phyloP scores from a whole-genome alignment of 345 rosid genomes.

The Salix koriyanagi region DNA sequence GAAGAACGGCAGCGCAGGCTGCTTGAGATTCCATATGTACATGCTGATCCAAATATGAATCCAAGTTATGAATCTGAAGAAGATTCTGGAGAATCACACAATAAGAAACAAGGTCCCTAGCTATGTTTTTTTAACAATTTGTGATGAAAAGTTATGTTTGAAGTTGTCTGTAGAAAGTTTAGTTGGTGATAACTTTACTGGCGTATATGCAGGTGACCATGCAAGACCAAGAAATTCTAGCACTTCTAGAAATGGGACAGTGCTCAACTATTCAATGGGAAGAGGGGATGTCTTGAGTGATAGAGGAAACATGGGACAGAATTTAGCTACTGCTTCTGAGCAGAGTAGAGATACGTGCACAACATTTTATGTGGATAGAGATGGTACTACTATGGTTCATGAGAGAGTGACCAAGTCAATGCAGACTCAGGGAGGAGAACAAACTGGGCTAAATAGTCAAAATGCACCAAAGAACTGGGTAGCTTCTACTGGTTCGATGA shows the following conservation, averaged over 20 bases:
- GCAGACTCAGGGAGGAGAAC: slow-evolving; percentile 17
- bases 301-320: slow-evolving; percentile 35
- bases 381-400: slow-evolving; percentile 27
- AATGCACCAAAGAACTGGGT: slow-evolving; percentile 30
- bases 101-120: slow-evolving; percentile 48
- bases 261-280: slow-evolving; percentile 19
- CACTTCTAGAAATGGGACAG: slow-evolving; percentile 28
- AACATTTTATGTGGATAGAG: slow-evolving; percentile 28
- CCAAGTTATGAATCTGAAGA: slow-evolving; percentile 44
- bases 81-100: slow-evolving; percentile 38
- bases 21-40: slow-evolving; percentile 60
- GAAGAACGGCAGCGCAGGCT: slow-evolving; percentile 66
- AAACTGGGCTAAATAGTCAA: neutral
- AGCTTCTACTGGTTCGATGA: slow-evolving; percentile 17
- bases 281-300: slow-evolving; percentile 34
- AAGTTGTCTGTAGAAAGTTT: slow-evolving; percentile 10
- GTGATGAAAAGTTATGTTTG: slow-evolving; percentile 3
- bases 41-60: slow-evolving; percentile 56
- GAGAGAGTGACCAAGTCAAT: slow-evolving; percentile 21
- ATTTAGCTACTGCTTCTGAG: slow-evolving; percentile 26
- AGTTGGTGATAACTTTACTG: slow-evolving; percentile 3
- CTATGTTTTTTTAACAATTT: slow-evolving; percentile 13
- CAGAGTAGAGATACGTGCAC: slow-evolving; percentile 20
- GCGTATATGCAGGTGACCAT: slow-evolving; percentile 37
- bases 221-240: slow-evolving; percentile 27